phyloP scores from a whole-genome alignment of 2,329 filamentous ascomycete species.

The Mollisiaceae sp. region DNA sequence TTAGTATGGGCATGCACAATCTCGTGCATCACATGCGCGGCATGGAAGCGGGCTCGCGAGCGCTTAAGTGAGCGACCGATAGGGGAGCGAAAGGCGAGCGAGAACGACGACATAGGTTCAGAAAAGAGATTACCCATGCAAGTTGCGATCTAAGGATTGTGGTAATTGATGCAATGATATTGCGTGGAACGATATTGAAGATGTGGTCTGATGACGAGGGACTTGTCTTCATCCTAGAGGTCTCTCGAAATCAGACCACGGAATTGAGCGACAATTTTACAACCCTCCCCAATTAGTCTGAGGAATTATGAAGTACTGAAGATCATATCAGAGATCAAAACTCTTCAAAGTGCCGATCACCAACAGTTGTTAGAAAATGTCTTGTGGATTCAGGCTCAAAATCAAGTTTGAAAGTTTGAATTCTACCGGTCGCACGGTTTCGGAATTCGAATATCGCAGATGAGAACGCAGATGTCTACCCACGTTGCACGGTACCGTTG shows the following conservation, averaged over 20 bases:
- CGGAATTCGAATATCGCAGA: neutral
- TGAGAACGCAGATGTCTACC: neutral
- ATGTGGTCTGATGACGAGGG: constrained; percentile 2
- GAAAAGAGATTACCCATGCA: neutral
- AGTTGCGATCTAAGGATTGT: neutral
- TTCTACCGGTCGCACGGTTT: neutral
- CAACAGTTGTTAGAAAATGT: neutral
- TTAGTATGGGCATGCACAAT: constrained; percentile 1
- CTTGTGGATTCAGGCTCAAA: neutral
- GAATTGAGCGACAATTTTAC: neutral
- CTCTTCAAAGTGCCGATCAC: neutral
- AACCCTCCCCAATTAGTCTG: neutral
- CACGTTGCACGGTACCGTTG: constrained; percentile 1
- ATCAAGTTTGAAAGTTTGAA: neutral
- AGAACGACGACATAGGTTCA: neutral
- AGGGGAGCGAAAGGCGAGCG: neutral
- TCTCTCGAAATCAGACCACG: neutral
- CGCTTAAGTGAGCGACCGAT: neutral
- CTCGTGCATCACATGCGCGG: constrained; percentile 6
- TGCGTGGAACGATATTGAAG: constrained; percentile 1
- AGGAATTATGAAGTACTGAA: neutral
- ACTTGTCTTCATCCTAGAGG: neutral
- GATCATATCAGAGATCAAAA: neutral
- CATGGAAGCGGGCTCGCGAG: neutral
- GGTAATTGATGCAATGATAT: neutral